Base-by-base conservation (phyloP, 306 rosid species). In the Dryas alaskensis region DNA sequence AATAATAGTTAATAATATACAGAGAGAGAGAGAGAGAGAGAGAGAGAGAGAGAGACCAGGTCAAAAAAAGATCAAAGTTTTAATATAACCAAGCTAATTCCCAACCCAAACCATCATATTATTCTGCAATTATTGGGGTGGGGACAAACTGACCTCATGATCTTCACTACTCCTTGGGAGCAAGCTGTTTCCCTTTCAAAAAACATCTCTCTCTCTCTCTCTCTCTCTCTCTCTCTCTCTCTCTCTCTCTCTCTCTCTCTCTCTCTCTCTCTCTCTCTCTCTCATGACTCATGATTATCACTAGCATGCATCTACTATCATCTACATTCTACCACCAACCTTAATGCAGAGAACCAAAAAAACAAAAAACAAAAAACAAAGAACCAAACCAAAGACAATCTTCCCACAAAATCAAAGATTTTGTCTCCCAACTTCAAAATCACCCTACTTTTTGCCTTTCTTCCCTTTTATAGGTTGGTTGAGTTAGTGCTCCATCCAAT, bases 81-180 rank as follows among this genome's bases (percentile, higher is more conserved):
- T 31, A 31, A 22, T 22, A 22, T 22, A 22, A 73, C 59, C 42
- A 81, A 80, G 73, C 63, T 55, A 52, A 58, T 67, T 69, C 78
- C 74, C 77, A 68, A 72, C 4, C 59, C 50, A 82, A 79, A 77
- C 76, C 71, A 76, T 85, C 82, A 73, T 85, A 84, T 88, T 82
- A 89, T 89, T 84, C 85, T 85, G 73, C 89, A 87, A 88, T 87
- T 87, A 91, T 88, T 87, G 88, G 80, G 42, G 86, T 87, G 85
- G 90, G 93, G 90, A 69, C 85, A 79, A 47, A 77, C 61, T 81
- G 59, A 72, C 85, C 80, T 83, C 81, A 73, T 70, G 52, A 74
- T 71, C 82, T 78, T 81, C 83, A 76, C 14, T 67, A 62, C 61
- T 80, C 81, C 81, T 75, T 80, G 80, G 76, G 69, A 83, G 75